Evolutionary conservation across 495 filamentous ascomycete genomes (phyloP), one percentile per base, ranked within the genome.

Genomic region (Parathielavia hyrcaniae): DNA sequence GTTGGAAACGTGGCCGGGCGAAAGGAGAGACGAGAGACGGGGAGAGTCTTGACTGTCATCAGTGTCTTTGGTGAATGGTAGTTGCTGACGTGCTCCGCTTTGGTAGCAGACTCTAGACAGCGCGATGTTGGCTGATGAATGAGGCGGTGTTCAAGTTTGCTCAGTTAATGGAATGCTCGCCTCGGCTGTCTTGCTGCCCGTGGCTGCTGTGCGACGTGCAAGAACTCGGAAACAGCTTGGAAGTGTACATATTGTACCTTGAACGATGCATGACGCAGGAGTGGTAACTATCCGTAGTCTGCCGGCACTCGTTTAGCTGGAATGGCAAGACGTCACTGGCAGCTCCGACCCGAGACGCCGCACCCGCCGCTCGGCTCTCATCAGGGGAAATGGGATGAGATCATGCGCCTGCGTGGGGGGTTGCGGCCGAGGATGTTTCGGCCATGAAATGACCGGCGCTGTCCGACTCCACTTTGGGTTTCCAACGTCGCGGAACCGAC

Each of bases 361-460:
- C 49, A 52, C 34, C 49, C 49, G 46, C 23, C 26, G 14, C 26
- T 30, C 44, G 44, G 22, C 22, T 16, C 44, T 22, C n/a, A n/a
- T n/a, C n/a, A n/a, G n/a, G 48, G 32, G 36, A 32, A 17, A 50
- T 11, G 5, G 48, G 49, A 20, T 16, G 49, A 39, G 26, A 30
- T 30, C 26, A 30, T 30, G 26, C 26, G 6, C 26, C 26, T 30
- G 26, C 49, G 34, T 52, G 49, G 49, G 49, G 35, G 34, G 26
- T 40, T 30, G 26, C 6, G 2, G 26, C 26, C 26, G 26, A 30
- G 26, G n/a, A 30, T 2, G 6, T 30, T 30, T 30, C 26, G 47
- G 19, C 32, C 49, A 34, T 40, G 36, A 52, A 52, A 52, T 39
- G 49, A 39, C n/a, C n/a, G n/a, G n/a, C 12, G 35, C 23, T 38